Conservation (phyloP, 495 filamentous ascomycete species). For the Articulospora tetracladia region DNA sequence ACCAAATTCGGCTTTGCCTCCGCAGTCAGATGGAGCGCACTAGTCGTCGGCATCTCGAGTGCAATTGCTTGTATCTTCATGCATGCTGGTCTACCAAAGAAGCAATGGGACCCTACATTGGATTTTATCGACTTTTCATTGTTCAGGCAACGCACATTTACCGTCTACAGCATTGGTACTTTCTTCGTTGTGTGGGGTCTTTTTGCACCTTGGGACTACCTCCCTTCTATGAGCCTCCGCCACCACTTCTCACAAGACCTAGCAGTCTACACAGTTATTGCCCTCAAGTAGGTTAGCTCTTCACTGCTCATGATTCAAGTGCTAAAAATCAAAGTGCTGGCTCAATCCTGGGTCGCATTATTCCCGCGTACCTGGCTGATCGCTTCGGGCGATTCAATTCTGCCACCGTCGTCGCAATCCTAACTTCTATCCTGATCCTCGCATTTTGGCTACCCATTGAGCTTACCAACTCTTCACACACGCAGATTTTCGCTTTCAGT, state of each 20-base stretch:
- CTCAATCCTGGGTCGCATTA: conserved; percentile 24
- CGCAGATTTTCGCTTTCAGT: conserved; percentile 30
- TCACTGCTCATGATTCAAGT: background rate
- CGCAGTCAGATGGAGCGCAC: conserved; percentile 60
- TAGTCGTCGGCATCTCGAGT: conserved; percentile 60
- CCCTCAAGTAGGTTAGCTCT: conserved; percentile 21
- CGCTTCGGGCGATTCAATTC: conserved; percentile 22
- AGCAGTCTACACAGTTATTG: conserved; percentile 37
- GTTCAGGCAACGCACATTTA: conserved; percentile 9
- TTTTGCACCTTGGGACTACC: conserved; percentile 50
- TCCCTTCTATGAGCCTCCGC: conserved; percentile 44
- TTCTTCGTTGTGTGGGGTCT: conserved; percentile 33
- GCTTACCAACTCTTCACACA: conserved; percentile 5
- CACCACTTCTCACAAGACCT: conserved; percentile 39
- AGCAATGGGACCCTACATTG: background rate
- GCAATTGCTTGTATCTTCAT: background rate
- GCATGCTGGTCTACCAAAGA: background rate
- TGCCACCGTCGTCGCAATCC: conserved; percentile 10
- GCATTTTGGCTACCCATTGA: conserved; percentile 31
- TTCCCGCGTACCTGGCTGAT: conserved; percentile 23
- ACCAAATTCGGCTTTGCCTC: conserved; percentile 59
- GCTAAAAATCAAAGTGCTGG: conserved; percentile 9
- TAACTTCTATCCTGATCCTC: conserved; percentile 29
- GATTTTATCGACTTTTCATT: conserved; percentile 4
- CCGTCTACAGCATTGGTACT: conserved; percentile 4